Base-by-base conservation (phyloP, 805 yeast species). In the Candida argentea region DNA sequence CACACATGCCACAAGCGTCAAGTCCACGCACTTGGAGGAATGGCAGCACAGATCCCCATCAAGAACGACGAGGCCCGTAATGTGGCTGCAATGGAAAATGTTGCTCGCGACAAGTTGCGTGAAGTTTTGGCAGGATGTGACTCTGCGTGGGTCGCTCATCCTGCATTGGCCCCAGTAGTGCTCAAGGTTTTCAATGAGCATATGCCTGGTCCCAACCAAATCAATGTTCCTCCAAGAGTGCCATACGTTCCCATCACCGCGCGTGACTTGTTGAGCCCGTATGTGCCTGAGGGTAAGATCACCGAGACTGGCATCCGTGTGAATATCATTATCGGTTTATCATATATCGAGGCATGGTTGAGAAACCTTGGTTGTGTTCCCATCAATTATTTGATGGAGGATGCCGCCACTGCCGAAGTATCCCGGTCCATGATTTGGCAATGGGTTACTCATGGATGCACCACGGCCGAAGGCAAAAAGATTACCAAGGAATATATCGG, bases 131-230 rank as follows among this genome's bases (percentile, higher is more conserved):
- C 80, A 31, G 91, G 91, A 27, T 85, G 83, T 56, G 93, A 81
- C 60, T 86, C 91, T 28, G 78, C 89, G 34, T 81, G 93, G 93
- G 81, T 81, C 48, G 89, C 89, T 10, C 91, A 81, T 46, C 93
- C 93, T 11, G 87, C 86, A 13, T 64, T 81, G 50, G 82, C 81
- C 15, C 68, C 77, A 11, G 70, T 80, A 38, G 86, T 84, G 23
- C 67, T 77, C 48, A 66, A 70, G 44, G 81, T 80, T 13, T 81
- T 81, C 58, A 69, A 75, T 49, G 71, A 76, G 50, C 67, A 72
- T 58, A 76, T 81, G 87, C 80, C 82, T 40, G 82, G 89, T 21
- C 83, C 87, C 39, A 81, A 81, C 61, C 91, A 81, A 57, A 67
- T 81, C 43, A 73, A 61, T 50, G 63, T 60, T 30, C 73, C 64